phyloP scores from a whole-genome alignment of 2,329 filamentous ascomycete genomes.

The Alternaria gaisen region DNA sequence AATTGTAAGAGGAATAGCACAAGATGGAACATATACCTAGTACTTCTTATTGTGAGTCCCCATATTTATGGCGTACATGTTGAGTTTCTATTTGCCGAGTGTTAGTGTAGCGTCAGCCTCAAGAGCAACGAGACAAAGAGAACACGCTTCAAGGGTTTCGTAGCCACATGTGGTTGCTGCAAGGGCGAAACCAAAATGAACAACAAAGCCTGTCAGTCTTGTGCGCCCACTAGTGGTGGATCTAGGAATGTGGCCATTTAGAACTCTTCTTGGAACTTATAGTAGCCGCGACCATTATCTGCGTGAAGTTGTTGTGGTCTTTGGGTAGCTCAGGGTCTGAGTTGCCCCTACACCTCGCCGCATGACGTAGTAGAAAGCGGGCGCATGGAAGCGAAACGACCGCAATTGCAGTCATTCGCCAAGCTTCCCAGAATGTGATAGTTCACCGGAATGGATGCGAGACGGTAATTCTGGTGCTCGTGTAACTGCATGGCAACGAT shows the following conservation, averaged over 20 bases:
- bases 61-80: constrained; percentile 18
- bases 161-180: constrained; percentile 3
- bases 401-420: neutral
- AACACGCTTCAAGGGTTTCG: neutral
- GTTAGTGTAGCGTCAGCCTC: constrained; percentile 7
- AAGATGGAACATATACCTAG: constrained; percentile 14
- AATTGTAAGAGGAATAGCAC: constrained; percentile 11
- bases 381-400: neutral
- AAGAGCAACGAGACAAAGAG: constrained; percentile 13
- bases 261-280: neutral
- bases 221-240: neutral
- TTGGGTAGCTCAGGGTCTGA: neutral
- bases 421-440: neutral
- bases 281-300: neutral
- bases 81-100: constrained; percentile 15
- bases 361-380: neutral
- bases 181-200: constrained; percentile 7
- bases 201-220: constrained; percentile 14
- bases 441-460: neutral
- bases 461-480: neutral
- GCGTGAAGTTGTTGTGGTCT: neutral
- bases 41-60: neutral
- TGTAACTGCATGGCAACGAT: neutral
- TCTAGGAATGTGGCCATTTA: neutral
- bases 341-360: neutral